Percentiles rank a stretch among this genome's conserved stretches.
Conservation (phyloP, 2,329 filamentous ascomycete species). For the Chaetomiaceae sp. region DNA sequence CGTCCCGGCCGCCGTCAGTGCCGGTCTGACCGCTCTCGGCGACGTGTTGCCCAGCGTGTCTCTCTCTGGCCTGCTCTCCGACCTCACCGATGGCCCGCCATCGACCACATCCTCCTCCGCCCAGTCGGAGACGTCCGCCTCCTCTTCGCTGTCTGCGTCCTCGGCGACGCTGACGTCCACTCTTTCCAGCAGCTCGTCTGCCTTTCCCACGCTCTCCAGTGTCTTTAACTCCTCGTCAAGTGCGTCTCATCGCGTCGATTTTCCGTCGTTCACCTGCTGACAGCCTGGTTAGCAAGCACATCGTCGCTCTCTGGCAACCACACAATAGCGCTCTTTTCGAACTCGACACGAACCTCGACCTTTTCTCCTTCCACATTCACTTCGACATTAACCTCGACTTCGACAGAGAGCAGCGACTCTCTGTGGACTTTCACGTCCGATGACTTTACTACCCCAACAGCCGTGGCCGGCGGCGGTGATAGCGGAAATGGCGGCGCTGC, state of each 20-base stretch:
- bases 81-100: constrained; percentile 21
- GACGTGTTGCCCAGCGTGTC: constrained; percentile 25
- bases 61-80: constrained; percentile 14
- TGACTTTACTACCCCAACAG: constrained; percentile 31
- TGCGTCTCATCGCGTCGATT: constrained; percentile 10
- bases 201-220: constrained; percentile 23
- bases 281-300: constrained; percentile 13
- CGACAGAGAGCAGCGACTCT: constrained; percentile 22
- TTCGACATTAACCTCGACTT: constrained; percentile 25
- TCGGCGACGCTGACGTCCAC: constrained; percentile 32
- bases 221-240: constrained; percentile 25
- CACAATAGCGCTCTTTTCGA: constrained; percentile 26
- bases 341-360: constrained; percentile 26
- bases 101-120: constrained; percentile 20
- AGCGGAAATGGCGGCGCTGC: constrained; percentile 16
- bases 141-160: constrained; percentile 26
- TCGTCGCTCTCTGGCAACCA: constrained; percentile 27
- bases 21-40: constrained; percentile 34
- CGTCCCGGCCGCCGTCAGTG: constrained; percentile 35
- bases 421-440: constrained; percentile 29
- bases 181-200: constrained; percentile 28
- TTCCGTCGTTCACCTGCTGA: constrained; percentile 6
- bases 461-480: constrained; percentile 17
- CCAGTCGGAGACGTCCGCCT: constrained; percentile 14
- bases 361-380: constrained; percentile 18